A percentile compares a stretch with the other conserved stretches of the same genome.
Conservation (phyloP, 352 stramenopile genomes). For the Pythium folliculosum region DNA sequence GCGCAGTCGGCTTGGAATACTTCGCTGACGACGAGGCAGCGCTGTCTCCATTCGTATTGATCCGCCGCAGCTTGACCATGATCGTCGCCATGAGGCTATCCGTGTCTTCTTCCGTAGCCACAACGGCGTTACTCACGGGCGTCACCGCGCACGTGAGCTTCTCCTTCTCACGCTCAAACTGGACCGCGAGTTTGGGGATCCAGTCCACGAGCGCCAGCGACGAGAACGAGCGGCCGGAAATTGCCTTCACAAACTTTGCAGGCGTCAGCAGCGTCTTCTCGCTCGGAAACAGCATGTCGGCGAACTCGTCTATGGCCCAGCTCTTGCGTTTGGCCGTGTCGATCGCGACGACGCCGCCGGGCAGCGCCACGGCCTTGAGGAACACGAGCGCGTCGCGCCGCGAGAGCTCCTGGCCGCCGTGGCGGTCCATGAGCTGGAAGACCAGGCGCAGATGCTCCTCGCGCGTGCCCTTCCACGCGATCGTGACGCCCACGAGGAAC, state of each 20-base stretch:
- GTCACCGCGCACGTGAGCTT: slow-evolving; percentile 6
- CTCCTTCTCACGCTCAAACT: slow-evolving; percentile 28
- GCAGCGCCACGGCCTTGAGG: slow-evolving; percentile 17
- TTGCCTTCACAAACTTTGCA: slow-evolving; percentile 31
- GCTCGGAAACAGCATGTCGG: slow-evolving; percentile 24
- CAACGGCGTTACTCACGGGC: neutral
- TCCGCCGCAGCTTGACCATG: slow-evolving; percentile 16
- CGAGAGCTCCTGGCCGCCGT: slow-evolving; percentile 20
- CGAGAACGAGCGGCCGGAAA: slow-evolving; percentile 21
- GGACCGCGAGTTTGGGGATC: slow-evolving; percentile 35
- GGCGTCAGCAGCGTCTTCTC: slow-evolving; percentile 23
- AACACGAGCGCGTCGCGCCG: slow-evolving; percentile 35
- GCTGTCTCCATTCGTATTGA: slow-evolving; percentile 6
- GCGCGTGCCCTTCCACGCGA: slow-evolving; percentile 36
- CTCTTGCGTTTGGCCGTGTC: slow-evolving; percentile 5
- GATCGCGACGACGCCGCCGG: slow-evolving; percentile 27
- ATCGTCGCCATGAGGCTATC: slow-evolving; percentile 16
- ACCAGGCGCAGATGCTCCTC: slow-evolving; percentile 49
- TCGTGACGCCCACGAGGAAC: slow-evolving; percentile 39
- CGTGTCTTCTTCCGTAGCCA: neutral
- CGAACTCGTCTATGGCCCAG: slow-evolving; percentile 29
- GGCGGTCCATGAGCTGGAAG: slow-evolving; percentile 41
- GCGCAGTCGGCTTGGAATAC: neutral
- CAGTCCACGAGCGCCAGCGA: slow-evolving; percentile 35
- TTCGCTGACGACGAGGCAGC: neutral